These are phyloP conservation scores for Phragmites australis DNA, from an alignment of 176 grass and related monocot genomes.

Conservation along the genomic window DNA sequence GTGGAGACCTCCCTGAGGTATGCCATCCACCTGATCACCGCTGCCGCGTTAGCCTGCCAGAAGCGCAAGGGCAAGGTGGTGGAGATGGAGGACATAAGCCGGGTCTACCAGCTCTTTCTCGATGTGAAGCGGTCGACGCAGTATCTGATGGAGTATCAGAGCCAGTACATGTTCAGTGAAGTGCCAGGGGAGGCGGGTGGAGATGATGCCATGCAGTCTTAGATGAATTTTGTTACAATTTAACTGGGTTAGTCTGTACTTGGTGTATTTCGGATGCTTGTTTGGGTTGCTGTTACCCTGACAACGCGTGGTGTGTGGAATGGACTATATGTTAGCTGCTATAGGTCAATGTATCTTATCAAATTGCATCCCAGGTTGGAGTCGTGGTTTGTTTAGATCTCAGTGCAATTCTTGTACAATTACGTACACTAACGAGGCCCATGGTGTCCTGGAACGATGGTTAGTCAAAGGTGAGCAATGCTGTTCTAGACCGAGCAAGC, in stretches of 20 bases:
- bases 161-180: slow-evolving; percentile 92
- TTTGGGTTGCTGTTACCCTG: slow-evolving; percentile 21
- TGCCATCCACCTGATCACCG: slow-evolving; percentile 84
- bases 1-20: slow-evolving; percentile 85
- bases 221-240: background rate
- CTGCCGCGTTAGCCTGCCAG: slow-evolving; percentile 70
- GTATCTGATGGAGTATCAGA: slow-evolving; percentile 93
- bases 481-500: background rate
- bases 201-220: slow-evolving; percentile 63
- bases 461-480: background rate
- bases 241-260: slow-evolving; percentile 6
- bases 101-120: slow-evolving; percentile 84
- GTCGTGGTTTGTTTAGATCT: background rate
- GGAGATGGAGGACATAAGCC: slow-evolving; percentile 90
- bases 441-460: background rate
- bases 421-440: no score
- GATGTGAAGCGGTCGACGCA: slow-evolving; percentile 90
- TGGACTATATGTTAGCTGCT: slow-evolving; percentile 8
- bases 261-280: background rate
- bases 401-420: background rate
- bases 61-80: slow-evolving; percentile 82
- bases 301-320: slow-evolving; percentile 4
- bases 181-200: slow-evolving; percentile 52
- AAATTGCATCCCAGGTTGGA: background rate
- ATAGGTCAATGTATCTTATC: slow-evolving; percentile 8